phyloP scores from a whole-genome alignment of 192 early-diverging fungal genomes.

The Entomortierella chlamydospora region DNA sequence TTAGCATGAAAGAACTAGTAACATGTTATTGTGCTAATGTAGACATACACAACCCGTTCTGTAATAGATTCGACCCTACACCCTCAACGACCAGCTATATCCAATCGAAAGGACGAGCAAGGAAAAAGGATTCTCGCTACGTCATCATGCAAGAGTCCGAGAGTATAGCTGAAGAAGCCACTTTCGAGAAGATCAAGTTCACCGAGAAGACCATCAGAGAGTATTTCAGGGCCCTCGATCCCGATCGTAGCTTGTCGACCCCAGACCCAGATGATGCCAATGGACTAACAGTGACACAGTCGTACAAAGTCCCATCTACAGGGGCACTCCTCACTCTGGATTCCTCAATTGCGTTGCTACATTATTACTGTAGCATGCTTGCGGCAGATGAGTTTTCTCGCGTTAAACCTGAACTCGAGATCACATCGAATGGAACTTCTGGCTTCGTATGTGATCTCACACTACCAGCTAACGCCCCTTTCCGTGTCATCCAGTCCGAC shows the following conservation, averaged over 20 bases:
- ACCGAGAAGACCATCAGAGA: slow-evolving; percentile 71
- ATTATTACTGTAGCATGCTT: slow-evolving; percentile 81
- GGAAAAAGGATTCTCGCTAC: slow-evolving; percentile 77
- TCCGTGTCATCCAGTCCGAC: slow-evolving; percentile 64
- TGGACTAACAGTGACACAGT: slow-evolving; percentile 27
- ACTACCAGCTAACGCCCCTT: slow-evolving; percentile 72
- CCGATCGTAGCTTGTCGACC: slow-evolving; percentile 46
- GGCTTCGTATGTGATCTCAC: slow-evolving; percentile 63
- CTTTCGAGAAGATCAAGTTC: slow-evolving; percentile 51
- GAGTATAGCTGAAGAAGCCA: slow-evolving; percentile 52
- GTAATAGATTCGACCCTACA: slow-evolving; percentile 80
- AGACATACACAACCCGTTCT: neutral
- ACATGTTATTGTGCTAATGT: neutral
- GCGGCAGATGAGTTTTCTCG: slow-evolving; percentile 71
- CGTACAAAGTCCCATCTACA: slow-evolving; percentile 70
- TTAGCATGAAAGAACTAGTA: neutral
- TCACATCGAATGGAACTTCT: slow-evolving; percentile 27
- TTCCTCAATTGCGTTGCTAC: slow-evolving; percentile 70
- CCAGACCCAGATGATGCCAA: slow-evolving; percentile 2
- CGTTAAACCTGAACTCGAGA: slow-evolving; percentile 65
- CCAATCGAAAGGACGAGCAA: slow-evolving; percentile 90
- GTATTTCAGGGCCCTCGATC: slow-evolving; percentile 66
- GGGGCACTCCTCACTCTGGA: slow-evolving; percentile 78
- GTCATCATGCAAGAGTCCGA: slow-evolving; percentile 75
- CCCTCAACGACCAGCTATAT: slow-evolving; percentile 82